Percentiles rank a stretch among this genome's conserved stretches.
phyloP scores from a whole-genome alignment of 1,284 basidiomycete species.

The Earliella scabrosa region DNA sequence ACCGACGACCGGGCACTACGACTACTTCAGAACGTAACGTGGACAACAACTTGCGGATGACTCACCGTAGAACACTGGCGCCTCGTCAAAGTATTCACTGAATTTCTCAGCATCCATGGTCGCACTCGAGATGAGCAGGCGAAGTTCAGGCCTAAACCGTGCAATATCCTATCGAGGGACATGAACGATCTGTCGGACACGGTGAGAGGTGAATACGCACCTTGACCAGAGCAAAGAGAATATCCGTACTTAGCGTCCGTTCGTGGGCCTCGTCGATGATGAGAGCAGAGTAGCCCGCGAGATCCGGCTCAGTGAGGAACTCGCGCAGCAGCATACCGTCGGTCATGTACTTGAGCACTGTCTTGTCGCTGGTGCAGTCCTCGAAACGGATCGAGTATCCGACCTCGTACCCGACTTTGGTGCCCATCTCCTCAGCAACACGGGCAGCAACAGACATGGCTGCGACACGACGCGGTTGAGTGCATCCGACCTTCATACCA shows the following conservation, averaged over 20 bases:
- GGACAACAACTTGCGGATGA: conserved; percentile 1
- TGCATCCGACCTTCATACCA: conserved; percentile 94
- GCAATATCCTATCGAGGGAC: conserved; percentile 80
- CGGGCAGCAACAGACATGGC: conserved; percentile 99
- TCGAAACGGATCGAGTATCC: conserved; percentile 99
- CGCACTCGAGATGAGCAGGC: conserved; percentile 93
- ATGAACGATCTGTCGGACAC: conserved; percentile 28
- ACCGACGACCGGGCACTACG: conserved; percentile 93
- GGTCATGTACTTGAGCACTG: conserved; percentile 97
- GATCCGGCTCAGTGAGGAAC: conserved; percentile 93
- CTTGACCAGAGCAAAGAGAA: conserved; percentile 96
- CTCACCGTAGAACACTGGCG: conserved; percentile 91
- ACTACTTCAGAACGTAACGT: not conserved
- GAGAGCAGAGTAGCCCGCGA: conserved; percentile 90
- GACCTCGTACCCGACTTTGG: conserved; percentile 95
- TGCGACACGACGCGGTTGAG: conserved; percentile 97
- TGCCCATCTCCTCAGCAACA: conserved; percentile 98
- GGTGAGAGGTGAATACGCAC: conserved; percentile 52
- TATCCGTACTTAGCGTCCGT: conserved; percentile 94
- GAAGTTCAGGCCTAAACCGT: conserved; percentile 92
- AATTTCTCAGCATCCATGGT: conserved; percentile 98
- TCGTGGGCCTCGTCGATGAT: conserved; percentile 99
- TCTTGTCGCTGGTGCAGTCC: conserved; percentile 98
- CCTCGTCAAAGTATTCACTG: conserved; percentile 93
- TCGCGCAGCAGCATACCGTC: conserved; percentile 98